A percentile compares a stretch with the other conserved stretches of the same genome.
Evolutionary conservation across 140 eudicot species (phyloP).

Genomic region (Erigeron philadelphicus): DNA sequence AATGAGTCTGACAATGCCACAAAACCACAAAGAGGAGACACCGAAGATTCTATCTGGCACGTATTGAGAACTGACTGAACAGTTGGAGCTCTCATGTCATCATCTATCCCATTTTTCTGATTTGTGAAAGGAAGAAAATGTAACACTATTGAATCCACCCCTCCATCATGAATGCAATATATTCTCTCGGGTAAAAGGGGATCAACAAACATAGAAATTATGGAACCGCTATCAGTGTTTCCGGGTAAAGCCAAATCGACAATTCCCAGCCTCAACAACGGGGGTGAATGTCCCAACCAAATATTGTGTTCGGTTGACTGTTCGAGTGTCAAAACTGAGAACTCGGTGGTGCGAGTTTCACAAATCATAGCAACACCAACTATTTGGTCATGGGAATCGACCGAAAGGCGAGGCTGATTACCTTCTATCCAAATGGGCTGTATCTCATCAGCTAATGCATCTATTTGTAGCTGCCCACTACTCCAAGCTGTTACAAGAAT

Average conservation of each 20-base stretch:
- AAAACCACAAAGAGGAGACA: slow-evolving; percentile 62
- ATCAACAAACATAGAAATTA: slow-evolving; percentile 57
- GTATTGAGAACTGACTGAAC: slow-evolving; percentile 34
- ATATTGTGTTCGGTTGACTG: slow-evolving; percentile 42
- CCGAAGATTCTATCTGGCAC: slow-evolving; percentile 54
- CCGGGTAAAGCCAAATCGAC: slow-evolving; percentile 80
- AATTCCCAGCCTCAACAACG: slow-evolving; percentile 68
- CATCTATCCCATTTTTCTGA: not conserved
- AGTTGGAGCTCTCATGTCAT: not conserved
- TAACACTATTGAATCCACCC: slow-evolving; percentile 78
- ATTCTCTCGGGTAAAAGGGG: slow-evolving; percentile 79
- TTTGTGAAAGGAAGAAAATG: slow-evolving; percentile 80
- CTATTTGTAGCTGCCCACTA: slow-evolving; percentile 84
- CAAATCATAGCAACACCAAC: slow-evolving; percentile 91
- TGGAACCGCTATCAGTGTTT: slow-evolving; percentile 32
- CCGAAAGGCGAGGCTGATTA: slow-evolving; percentile 67
- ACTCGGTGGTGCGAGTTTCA: slow-evolving; percentile 44
- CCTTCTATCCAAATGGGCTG: slow-evolving; percentile 78
- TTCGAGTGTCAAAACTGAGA: slow-evolving; percentile 44
- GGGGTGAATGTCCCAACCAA: slow-evolving; percentile 91
- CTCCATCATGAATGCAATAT: slow-evolving; percentile 76
- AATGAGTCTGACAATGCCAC: slow-evolving; percentile 73
- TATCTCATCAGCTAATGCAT: slow-evolving; percentile 92
- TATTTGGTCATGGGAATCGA: slow-evolving; percentile 53
- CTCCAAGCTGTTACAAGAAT: slow-evolving; percentile 80